Evolutionary conservation across 495 filamentous ascomycete genomes (phyloP), one percentile per base, ranked within the genome.

Genomic region (Venustampulla echinocandica): DNA sequence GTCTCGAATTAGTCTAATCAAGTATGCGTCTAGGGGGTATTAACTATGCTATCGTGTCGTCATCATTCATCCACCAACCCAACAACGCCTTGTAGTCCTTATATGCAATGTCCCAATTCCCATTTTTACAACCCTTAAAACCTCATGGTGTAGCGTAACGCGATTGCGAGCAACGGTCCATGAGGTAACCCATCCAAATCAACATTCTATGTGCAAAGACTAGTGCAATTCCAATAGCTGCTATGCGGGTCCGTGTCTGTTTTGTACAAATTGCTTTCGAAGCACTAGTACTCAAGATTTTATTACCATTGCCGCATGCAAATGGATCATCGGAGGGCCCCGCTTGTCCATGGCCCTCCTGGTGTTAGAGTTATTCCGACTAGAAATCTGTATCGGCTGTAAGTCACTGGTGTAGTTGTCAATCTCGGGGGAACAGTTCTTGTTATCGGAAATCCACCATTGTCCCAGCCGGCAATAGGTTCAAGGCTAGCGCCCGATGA

Each of bases 401-500:
- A 59, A 20, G 41, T 53, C 21, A 46, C 48, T 10, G 49, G 13
- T 1, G 40, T 33, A 4, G 49, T 53, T n/a, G 43, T 10, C 24
- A 22, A 50, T 1, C 56, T 42, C 6, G 46, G 40, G 7, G 17
- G 19, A 3, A 53, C 11, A 6, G 42, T 46, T 19, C 7, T 42
- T 2, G 52, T 59, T 3, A 52, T 59, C 32, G 48, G 41, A 42
- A 55, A 55, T 43, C 52, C 56, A 10, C 24, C 44, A 18, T 55
- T 21, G 33, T 59, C 43, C 40, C 33, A 55, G n/a, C 49, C 49
- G 4, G 52, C 51, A n/a, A 41, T 50, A 1, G 32, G 39, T 32
- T 59, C 53, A 56, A 40, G 28, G 15, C 46, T 53, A 54, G 13
- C 23, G 35, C 0, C 35, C n/a, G 28, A 55, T 19, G 27, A 24